Evolutionary conservation across 345 rosid species (phyloP).

Genomic region (Aquilaria yunnanensis): DNA sequence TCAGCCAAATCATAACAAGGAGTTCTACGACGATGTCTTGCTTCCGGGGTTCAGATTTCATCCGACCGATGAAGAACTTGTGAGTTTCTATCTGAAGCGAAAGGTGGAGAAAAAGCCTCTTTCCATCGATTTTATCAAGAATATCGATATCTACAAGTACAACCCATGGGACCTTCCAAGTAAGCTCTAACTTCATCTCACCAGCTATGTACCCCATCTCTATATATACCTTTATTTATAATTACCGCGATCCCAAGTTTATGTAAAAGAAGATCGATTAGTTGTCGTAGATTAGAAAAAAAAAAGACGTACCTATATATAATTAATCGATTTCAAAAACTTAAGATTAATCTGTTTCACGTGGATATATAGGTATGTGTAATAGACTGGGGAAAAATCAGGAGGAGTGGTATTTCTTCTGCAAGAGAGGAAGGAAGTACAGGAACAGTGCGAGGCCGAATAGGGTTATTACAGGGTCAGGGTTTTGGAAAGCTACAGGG

Average conservation of each 20-base stretch:
- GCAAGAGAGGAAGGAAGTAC: conserved; percentile 45
- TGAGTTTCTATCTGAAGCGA: conserved; percentile 43
- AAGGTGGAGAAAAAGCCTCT: conserved; percentile 43
- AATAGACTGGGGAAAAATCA: neutral
- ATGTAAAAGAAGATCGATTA: neutral
- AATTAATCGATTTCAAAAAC: no score
- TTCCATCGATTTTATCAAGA: conserved; percentile 37
- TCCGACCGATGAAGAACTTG: conserved; percentile 51
- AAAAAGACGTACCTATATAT: neutral
- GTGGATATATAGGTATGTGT: neutral
- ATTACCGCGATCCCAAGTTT: no score
- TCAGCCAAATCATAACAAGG: conserved; percentile 10
- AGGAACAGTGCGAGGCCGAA: conserved; percentile 48
- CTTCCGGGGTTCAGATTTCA: conserved; percentile 51
- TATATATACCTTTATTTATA: no score
- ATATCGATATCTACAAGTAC: conserved; percentile 40
- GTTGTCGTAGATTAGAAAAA: neutral
- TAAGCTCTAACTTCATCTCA: neutral
- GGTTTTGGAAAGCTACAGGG: conserved; percentile 64
- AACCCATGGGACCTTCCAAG: conserved; percentile 62
- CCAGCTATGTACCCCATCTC: no score
- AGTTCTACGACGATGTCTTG: conserved; percentile 17
- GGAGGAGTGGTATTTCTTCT: conserved; percentile 45
- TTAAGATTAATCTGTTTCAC: no score
- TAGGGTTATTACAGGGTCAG: conserved; percentile 38